Evolutionary conservation across 768 basidiomycete genomes (phyloP).

Genomic region (Leccinum sublutescens): DNA sequence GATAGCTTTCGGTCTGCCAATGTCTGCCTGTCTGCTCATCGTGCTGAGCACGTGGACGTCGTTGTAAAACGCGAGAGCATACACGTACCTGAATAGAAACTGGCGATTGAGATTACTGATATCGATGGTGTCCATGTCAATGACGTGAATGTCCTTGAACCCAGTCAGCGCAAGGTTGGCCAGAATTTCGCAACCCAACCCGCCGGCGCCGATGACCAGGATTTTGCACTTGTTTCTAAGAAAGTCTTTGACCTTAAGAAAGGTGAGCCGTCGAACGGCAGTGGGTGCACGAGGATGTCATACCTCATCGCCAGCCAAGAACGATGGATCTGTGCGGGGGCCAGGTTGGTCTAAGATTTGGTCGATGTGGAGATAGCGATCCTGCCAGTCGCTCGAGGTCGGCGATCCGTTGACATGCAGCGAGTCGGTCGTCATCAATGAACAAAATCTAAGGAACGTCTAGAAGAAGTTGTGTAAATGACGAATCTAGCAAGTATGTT

Average conservation of each 20-base stretch:
- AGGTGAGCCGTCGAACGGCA: background rate
- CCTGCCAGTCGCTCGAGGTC: constrained; percentile 46
- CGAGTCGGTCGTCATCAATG: constrained; percentile 25
- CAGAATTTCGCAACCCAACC: constrained; percentile 95
- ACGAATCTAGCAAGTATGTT: background rate
- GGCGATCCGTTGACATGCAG: constrained; percentile 36
- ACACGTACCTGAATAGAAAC: constrained; percentile 86
- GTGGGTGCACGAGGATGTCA: constrained; percentile 17
- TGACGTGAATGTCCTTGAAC: constrained; percentile 98
- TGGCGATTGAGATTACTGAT: constrained; percentile 98
- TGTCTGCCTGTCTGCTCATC: constrained; percentile 70
- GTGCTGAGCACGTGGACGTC: constrained; percentile 1
- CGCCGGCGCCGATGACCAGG: constrained; percentile 96
- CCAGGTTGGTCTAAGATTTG: constrained; percentile 82
- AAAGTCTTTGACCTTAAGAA: constrained; percentile 77
- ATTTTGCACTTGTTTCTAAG: constrained; percentile 84
- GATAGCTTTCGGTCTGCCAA: constrained; percentile 90
- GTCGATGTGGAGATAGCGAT: constrained; percentile 80
- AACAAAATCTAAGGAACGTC: constrained; percentile 15
- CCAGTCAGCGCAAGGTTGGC: constrained; percentile 95
- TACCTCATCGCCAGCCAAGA: constrained; percentile 79
- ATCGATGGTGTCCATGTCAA: constrained; percentile 99
- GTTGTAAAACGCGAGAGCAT: background rate
- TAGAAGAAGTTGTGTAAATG: background rate
- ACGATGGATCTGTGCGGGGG: constrained; percentile 85